These are phyloP conservation scores for Hysterium pulicare DNA, from an alignment of 2,329 filamentous ascomycete genomes.

Conservation along the genomic window DNA sequence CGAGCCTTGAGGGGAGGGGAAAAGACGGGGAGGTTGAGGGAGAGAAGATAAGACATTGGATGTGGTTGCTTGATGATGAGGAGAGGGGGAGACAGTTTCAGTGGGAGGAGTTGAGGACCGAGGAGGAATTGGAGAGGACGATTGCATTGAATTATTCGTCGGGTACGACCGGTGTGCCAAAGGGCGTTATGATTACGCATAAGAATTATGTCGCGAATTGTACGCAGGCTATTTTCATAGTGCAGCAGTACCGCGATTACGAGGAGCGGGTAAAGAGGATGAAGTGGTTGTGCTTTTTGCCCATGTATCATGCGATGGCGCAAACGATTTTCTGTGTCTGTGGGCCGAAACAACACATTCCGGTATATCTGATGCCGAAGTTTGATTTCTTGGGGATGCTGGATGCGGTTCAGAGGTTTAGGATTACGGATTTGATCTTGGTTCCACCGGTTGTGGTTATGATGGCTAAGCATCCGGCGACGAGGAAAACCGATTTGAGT, in stretches of 20 bases:
- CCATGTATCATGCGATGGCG: constrained; percentile 66
- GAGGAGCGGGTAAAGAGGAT: constrained; percentile 41
- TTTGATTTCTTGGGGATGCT: constrained; percentile 76
- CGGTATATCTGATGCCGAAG: constrained; percentile 73
- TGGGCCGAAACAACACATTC: constrained; percentile 54
- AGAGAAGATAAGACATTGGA: constrained; percentile 58
- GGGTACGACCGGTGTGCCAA: constrained; percentile 77
- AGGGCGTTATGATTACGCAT: constrained; percentile 81
- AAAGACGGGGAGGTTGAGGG: constrained; percentile 34
- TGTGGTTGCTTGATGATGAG: constrained; percentile 49
- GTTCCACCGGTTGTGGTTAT: constrained; percentile 75
- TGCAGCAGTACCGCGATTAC: constrained; percentile 48
- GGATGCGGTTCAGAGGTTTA: constrained; percentile 62
- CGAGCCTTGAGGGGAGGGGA: constrained; percentile 43
- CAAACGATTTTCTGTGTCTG: constrained; percentile 69
- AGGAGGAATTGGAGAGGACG: constrained; percentile 51
- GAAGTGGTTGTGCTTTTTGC: constrained; percentile 64
- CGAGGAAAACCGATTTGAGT: constrained; percentile 64
- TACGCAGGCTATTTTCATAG: constrained; percentile 54
- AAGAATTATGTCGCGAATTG: constrained; percentile 71
- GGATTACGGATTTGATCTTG: constrained; percentile 62
- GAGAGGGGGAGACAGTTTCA: constrained; percentile 55
- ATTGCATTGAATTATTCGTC: constrained; percentile 76
- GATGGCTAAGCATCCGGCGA: constrained; percentile 67
- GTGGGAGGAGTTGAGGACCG: constrained; percentile 58